These are phyloP conservation scores for Kregervanrija pseudodelftensis DNA, from an alignment of 805 yeast genomes.

Conservation along the genomic window DNA sequence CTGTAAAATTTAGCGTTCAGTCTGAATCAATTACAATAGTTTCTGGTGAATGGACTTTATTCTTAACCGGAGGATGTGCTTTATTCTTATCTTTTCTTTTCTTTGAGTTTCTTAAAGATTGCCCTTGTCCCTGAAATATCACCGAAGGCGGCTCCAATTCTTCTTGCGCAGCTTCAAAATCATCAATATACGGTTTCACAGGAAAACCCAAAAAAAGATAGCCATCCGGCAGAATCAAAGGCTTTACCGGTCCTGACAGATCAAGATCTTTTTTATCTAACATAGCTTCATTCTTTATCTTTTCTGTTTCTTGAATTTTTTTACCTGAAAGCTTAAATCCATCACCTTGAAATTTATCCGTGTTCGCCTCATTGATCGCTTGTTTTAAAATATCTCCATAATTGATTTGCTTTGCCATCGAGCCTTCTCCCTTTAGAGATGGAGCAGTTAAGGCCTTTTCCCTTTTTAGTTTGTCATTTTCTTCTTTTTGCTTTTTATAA, in stretches of 20 bases:
- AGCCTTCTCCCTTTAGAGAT: constrained; percentile 37
- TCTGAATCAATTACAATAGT: constrained; percentile 68
- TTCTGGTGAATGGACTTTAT: constrained; percentile 67
- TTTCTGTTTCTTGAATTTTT: constrained; percentile 18
- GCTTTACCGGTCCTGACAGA: constrained; percentile 59
- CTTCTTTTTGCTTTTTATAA: constrained; percentile 35
- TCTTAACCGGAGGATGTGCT: constrained; percentile 47
- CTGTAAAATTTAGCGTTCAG: neutral
- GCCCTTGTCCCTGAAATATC: constrained; percentile 62
- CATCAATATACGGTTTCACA: constrained; percentile 41
- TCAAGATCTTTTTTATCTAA: constrained; percentile 27
- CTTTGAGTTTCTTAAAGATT: constrained; percentile 47
- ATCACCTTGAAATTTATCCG: constrained; percentile 41
- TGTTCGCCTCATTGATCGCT: constrained; percentile 25
- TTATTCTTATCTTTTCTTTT: constrained; percentile 57
- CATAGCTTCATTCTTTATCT: constrained; percentile 11
- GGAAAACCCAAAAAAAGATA: constrained; percentile 94
- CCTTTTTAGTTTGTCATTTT: constrained; percentile 29
- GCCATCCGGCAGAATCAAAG: constrained; percentile 70
- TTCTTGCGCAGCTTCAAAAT: constrained; percentile 27
- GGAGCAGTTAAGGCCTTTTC: constrained; percentile 32
- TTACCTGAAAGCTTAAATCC: constrained; percentile 73
- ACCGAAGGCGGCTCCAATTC: constrained; percentile 8
- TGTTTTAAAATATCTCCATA: constrained; percentile 52
- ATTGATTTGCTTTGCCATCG: constrained; percentile 71